Evolutionary conservation across 1,139 yeast genomes (phyloP), one percentile per base, ranked within the genome.

Genomic region (Kluyveromyces marxianus): DNA sequence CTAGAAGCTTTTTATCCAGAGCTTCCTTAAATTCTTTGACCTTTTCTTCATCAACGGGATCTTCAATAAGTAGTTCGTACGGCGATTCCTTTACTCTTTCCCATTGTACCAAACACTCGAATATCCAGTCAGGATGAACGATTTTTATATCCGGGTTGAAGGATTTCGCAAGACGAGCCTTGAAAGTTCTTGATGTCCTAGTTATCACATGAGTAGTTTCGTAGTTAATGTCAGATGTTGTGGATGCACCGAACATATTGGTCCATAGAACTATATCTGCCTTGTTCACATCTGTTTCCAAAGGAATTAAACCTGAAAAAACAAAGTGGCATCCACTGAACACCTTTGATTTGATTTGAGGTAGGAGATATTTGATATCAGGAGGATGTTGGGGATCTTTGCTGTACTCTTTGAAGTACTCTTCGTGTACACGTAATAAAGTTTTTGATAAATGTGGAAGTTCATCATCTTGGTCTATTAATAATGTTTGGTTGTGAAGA

Each of bases 191-290:
- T 2, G 87, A 82, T 49, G 82, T 84, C 49, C 74, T 74, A 40
- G 97, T 88, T 27, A 92, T 81, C 4, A 94, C 87, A 65, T 92
- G 98, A 0, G 98, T 94, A 2, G 95, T 92, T 3, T 77, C 71
- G 21, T 81, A 79, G 43, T 76, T 74, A 27, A 86, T 82, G 50
- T 87, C 90, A 24, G 81, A 74, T 0, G 85, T 85, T 7, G 92
- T 90, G 4, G 72, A 73, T 0, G 96, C 97, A 0, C 98, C 98
- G 71, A 92, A 92, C 49, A 90, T 87, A 47, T 79, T 77, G 21
- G 92, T 85, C 97, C 97, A 90, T 28, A 83, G 79, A 1, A 90
- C 97, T 43, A 92, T 86, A 62, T 88, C 96, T 24, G 87, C 86
- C 41, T 74, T 68, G 46, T 83, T 82, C 24, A 86, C 68, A 48